Percentiles rank a stretch among this genome's conserved stretches.
phyloP scores from a whole-genome alignment of 805 yeast species.

The Hanseniaspora taiwanica region DNA sequence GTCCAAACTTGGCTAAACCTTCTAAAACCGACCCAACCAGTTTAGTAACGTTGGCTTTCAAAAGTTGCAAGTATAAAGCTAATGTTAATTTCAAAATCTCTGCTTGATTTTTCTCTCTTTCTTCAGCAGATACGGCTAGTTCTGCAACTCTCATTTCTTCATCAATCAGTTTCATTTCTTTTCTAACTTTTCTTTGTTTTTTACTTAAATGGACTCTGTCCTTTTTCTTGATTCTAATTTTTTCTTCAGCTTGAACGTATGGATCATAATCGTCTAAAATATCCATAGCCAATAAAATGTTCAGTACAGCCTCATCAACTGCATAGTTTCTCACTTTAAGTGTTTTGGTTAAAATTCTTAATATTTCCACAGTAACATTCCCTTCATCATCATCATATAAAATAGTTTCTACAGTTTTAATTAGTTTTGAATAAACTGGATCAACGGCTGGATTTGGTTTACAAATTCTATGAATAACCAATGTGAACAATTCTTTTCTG shows the following conservation, averaged over 20 bases:
- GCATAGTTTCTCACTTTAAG: constrained; percentile 60
- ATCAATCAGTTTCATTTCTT: constrained; percentile 77
- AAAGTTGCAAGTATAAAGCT: constrained; percentile 61
- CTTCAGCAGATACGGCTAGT: constrained; percentile 73
- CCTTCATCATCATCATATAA: constrained; percentile 75
- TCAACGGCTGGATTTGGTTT: constrained; percentile 36
- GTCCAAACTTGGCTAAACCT: constrained; percentile 83
- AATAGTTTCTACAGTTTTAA: constrained; percentile 55
- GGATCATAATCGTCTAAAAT: constrained; percentile 65
- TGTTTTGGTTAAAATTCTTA: constrained; percentile 54
- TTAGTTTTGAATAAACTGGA: constrained; percentile 40
- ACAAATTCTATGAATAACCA: constrained; percentile 55
- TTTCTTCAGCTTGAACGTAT: constrained; percentile 33
- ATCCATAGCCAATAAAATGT: constrained; percentile 54
- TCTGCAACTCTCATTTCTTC: constrained; percentile 84
- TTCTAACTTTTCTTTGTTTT: constrained; percentile 74
- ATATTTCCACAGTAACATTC: constrained; percentile 61
- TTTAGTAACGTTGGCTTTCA: constrained; percentile 47
- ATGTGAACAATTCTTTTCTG: constrained; percentile 57
- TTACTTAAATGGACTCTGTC: constrained; percentile 88
- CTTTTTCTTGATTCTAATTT: constrained; percentile 55
- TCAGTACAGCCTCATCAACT: constrained; percentile 73
- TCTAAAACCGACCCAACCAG: constrained; percentile 81
- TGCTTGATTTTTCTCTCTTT: constrained; percentile 74
- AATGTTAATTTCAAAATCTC: constrained; percentile 66